Percentiles rank a stretch among this genome's conserved stretches.
Evolutionary conservation across 441 rosid species (phyloP).

Genomic region (Mallotus japonicus): DNA sequence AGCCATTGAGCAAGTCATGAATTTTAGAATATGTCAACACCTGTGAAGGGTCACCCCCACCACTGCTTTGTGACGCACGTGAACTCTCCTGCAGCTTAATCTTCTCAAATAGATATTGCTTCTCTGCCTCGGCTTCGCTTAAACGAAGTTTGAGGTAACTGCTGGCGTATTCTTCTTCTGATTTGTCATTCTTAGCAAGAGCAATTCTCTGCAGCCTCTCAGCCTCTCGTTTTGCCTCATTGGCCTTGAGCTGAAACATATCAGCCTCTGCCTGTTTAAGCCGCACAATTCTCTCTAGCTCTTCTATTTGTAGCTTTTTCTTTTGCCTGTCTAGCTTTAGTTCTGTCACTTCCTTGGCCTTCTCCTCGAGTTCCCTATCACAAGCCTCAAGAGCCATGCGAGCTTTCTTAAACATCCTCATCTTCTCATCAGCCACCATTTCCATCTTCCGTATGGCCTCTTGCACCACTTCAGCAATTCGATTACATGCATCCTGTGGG

Average conservation of each 20-base stretch:
- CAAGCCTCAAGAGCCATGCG: constrained; percentile 70
- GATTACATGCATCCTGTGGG: constrained; percentile 93
- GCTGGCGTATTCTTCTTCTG: constrained; percentile 91
- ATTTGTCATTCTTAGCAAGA: constrained; percentile 80
- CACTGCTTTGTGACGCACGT: constrained; percentile 48
- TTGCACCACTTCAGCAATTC: constrained; percentile 87
- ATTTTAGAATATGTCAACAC: constrained; percentile 58
- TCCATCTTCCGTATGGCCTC: constrained; percentile 96
- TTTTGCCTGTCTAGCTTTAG: constrained; percentile 69
- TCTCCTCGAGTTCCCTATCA: constrained; percentile 87
- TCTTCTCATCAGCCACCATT: constrained; percentile 92
- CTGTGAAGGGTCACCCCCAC: constrained; percentile 69
- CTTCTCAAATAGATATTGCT: constrained; percentile 89
- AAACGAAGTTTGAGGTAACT: constrained; percentile 82
- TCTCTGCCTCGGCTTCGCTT: constrained; percentile 97
- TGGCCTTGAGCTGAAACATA: constrained; percentile 96
- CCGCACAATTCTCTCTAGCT: constrained; percentile 86
- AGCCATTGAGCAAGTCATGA: constrained; percentile 58
- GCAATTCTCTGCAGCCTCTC: constrained; percentile 89
- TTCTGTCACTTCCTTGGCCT: constrained; percentile 80
- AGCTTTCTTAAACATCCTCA: constrained; percentile 87
- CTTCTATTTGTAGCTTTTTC: constrained; percentile 83
- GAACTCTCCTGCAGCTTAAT: constrained; percentile 83
- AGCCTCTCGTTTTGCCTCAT: constrained; percentile 85
- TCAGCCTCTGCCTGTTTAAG: constrained; percentile 96